Conservation (phyloP, 495 filamentous ascomycete species). For the Penicillium paxilli region DNA sequence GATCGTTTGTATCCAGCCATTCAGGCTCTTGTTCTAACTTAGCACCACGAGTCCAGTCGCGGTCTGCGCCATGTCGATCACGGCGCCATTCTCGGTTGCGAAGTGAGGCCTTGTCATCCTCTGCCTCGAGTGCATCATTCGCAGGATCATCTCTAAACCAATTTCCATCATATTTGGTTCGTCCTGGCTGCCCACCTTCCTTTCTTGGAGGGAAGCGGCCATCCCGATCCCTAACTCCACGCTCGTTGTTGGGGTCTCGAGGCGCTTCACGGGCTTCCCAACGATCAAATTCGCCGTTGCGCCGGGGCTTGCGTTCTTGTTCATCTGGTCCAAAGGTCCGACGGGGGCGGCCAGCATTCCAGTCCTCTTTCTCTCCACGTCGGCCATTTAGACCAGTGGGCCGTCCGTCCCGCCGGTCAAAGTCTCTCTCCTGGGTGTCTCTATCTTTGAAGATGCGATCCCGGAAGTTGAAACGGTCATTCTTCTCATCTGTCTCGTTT, state of each 20-base stretch:
- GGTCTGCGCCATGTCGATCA: slow-evolving; percentile 58
- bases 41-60: slow-evolving; percentile 56
- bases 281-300: slow-evolving; percentile 67
- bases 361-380: slow-evolving; percentile 56
- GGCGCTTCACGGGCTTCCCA: slow-evolving; percentile 42
- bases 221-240: slow-evolving; percentile 42
- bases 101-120: slow-evolving; percentile 52
- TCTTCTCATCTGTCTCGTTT: slow-evolving; percentile 53
- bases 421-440: slow-evolving; percentile 44
- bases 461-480: slow-evolving; percentile 63
- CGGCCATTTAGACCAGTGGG: slow-evolving; percentile 39
- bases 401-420: slow-evolving; percentile 42
- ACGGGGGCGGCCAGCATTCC: slow-evolving; percentile 56
- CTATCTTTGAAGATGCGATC: slow-evolving; percentile 52
- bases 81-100: slow-evolving; percentile 67
- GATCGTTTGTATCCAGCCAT: slow-evolving; percentile 78
- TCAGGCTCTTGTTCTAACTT: slow-evolving; percentile 77
- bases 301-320: slow-evolving; percentile 48
- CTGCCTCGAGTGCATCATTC: slow-evolving; percentile 57
- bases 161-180: slow-evolving; percentile 53
- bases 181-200: slow-evolving; percentile 43
- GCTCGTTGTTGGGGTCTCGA: slow-evolving; percentile 50
- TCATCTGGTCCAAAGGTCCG: slow-evolving; percentile 57
- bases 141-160: slow-evolving; percentile 56
- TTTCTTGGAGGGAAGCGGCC: slow-evolving; percentile 49